These are phyloP conservation scores for Heterobasidion annosum DNA, from an alignment of 1,284 basidiomycete genomes.

Conservation along the genomic window DNA sequence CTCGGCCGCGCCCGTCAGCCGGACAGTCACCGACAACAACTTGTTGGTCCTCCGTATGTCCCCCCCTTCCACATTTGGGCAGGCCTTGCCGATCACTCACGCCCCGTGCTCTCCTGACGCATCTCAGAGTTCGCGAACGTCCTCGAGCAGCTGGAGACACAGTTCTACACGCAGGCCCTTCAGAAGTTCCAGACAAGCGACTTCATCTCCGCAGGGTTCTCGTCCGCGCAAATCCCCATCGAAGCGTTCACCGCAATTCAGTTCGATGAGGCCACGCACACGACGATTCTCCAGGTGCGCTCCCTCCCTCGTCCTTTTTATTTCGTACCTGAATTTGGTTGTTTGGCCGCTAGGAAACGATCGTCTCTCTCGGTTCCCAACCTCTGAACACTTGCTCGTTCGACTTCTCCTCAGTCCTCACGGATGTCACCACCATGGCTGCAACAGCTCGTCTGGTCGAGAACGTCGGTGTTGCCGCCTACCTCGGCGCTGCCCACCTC, in stretches of 20 bases:
- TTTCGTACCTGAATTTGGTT: slow-evolving; percentile 5
- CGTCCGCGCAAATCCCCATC: slow-evolving; percentile 42
- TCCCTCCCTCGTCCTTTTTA: neutral
- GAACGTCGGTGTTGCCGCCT: slow-evolving; percentile 70
- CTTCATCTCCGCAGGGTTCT: slow-evolving; percentile 64
- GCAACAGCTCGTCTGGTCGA: slow-evolving; percentile 74
- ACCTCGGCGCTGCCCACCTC: slow-evolving; percentile 68
- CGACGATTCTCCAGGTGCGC: slow-evolving; percentile 23
- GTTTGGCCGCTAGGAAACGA: slow-evolving; percentile 26
- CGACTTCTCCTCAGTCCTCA: slow-evolving; percentile 57
- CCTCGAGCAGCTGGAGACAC: slow-evolving; percentile 63
- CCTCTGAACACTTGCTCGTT: slow-evolving; percentile 58
- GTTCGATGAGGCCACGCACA: slow-evolving; percentile 57
- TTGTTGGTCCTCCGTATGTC: slow-evolving; percentile 53
- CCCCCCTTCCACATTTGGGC: neutral
- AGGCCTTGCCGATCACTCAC: neutral
- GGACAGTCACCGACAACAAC: slow-evolving; percentile 34
- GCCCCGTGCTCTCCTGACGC: neutral
- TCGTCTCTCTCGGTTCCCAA: slow-evolving; percentile 43
- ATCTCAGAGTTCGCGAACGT: slow-evolving; percentile 63
- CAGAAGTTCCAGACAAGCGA: slow-evolving; percentile 55
- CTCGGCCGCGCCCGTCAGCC: slow-evolving; percentile 40
- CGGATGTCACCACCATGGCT: slow-evolving; percentile 64
- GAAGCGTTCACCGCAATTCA: slow-evolving; percentile 57
- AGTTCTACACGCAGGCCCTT: slow-evolving; percentile 65